phyloP scores from a whole-genome alignment of 495 filamentous ascomycete species.

The Annulohypoxylon nitens region DNA sequence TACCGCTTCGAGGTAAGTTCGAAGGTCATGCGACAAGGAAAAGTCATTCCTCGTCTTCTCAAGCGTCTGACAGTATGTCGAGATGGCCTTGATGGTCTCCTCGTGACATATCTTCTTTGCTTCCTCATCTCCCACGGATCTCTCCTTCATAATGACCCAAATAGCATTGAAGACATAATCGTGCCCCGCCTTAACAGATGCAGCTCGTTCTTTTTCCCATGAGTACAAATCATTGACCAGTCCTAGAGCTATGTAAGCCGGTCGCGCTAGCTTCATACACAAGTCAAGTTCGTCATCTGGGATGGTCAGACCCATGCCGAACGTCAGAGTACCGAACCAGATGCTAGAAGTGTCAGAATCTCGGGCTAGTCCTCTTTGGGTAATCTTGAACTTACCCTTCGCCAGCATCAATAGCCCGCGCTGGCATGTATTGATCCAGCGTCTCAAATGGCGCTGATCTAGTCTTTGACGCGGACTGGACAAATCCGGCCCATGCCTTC shows the following conservation, averaged over 20 bases:
- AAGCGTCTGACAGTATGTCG: background rate
- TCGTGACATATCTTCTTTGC: constrained; percentile 5
- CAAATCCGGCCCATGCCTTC: constrained; percentile 11
- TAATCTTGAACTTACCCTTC: background rate
- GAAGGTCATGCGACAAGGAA: constrained; percentile 7
- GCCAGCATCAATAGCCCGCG: constrained; percentile 1
- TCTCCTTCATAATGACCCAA: constrained; percentile 16
- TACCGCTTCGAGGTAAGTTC: constrained; percentile 7
- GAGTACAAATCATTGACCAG: constrained; percentile 7
- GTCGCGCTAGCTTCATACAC: constrained; percentile 8
- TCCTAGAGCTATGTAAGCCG: constrained; percentile 11
- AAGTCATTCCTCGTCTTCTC: constrained; percentile 13
- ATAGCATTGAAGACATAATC: constrained; percentile 15
- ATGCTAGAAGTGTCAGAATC: constrained; percentile 11
- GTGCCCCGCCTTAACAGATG: background rate
- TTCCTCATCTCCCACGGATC: constrained; percentile 7
- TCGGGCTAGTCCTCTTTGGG: background rate
- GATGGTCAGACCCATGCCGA: constrained; percentile 7
- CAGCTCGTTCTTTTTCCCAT: constrained; percentile 9
- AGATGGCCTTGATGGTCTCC: constrained; percentile 11
- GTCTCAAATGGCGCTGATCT: constrained; percentile 9
- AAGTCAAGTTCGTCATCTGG: constrained; percentile 12
- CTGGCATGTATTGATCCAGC: constrained; percentile 9
- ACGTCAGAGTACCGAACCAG: constrained; percentile 11
- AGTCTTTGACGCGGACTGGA: constrained; percentile 10